Evolutionary conservation across 169 alveolate genomes (phyloP).

Genomic region (Eimeria falciformis): DNA sequence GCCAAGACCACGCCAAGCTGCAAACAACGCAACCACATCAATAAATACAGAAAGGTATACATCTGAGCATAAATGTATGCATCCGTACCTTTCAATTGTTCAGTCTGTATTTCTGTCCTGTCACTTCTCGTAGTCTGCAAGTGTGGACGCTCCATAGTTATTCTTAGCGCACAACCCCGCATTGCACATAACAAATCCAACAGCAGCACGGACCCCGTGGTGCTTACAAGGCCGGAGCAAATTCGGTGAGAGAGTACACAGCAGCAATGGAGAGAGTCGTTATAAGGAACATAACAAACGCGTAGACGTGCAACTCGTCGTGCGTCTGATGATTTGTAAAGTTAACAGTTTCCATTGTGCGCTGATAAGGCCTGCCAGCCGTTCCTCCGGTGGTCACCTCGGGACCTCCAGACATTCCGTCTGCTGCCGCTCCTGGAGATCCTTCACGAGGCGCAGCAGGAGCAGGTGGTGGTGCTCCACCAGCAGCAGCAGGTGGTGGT

Average conservation of each 20-base stretch:
- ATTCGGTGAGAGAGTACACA: slow-evolving; percentile 19
- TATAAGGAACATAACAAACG: slow-evolving; percentile 7
- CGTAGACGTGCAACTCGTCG: background rate
- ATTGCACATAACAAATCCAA: background rate
- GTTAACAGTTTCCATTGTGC: background rate
- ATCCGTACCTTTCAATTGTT: no score
- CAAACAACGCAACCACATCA: background rate
- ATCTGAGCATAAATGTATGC: background rate
- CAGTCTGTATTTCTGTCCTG: no score
- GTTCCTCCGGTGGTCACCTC: background rate
- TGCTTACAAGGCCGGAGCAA: slow-evolving; percentile 18
- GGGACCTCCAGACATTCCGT: background rate
- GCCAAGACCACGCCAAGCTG: slow-evolving; percentile 58
- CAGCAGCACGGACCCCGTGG: slow-evolving; percentile 11
- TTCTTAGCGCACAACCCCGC: no score
- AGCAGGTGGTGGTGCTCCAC: no score
- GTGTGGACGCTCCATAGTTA: no score
- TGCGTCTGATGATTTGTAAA: background rate
- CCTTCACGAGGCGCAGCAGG: background rate
- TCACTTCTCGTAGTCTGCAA: no score
- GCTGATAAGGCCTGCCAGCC: background rate
- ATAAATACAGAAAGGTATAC: background rate
- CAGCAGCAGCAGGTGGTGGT: no score
- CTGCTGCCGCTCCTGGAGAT: background rate
- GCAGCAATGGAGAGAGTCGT: slow-evolving; percentile 7